Conservation (phyloP, 1,284 basidiomycete genomes). For the Cryptococcus amylolentus region DNA sequence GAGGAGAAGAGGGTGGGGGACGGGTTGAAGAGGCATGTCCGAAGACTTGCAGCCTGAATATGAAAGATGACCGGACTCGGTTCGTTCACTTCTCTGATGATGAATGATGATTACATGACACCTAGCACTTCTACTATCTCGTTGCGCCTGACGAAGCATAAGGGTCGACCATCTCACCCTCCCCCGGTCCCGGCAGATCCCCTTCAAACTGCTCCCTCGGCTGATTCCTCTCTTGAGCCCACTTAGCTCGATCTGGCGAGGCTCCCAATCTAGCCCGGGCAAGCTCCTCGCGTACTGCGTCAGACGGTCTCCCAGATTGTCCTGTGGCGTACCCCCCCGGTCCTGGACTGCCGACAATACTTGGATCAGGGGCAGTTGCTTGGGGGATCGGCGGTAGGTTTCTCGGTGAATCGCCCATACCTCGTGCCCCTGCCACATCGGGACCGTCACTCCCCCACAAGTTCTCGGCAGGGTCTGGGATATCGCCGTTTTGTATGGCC, state of each 20-base stretch:
- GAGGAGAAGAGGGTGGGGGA: neutral
- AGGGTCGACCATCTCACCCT: constrained; percentile 36
- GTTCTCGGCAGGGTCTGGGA: neutral
- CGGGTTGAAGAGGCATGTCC: no score
- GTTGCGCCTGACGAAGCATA: constrained; percentile 27
- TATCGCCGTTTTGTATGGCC: constrained; percentile 9
- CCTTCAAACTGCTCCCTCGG: constrained; percentile 30
- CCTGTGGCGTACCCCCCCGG: constrained; percentile 6
- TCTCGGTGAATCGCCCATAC: constrained; percentile 3
- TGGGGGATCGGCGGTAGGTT: neutral
- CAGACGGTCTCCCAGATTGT: neutral
- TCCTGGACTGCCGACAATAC: constrained; percentile 1
- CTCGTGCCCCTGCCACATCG: neutral
- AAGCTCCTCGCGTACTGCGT: constrained; percentile 12
- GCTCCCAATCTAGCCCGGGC: neutral
- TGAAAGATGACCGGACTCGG: no score
- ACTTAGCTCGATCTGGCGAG: constrained; percentile 2
- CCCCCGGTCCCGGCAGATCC: constrained; percentile 30
- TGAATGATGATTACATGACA: neutral
- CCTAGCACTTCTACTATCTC: constrained; percentile 4
- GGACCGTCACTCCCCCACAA: no score
- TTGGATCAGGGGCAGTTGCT: neutral
- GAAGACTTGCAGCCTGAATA: no score
- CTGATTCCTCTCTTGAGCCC: constrained; percentile 17
- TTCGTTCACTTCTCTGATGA: no score